Percentiles rank a stretch among this genome's conserved stretches.
phyloP scores from a whole-genome alignment of 1,139 yeast genomes.

The Sugiyamaella sp. region DNA sequence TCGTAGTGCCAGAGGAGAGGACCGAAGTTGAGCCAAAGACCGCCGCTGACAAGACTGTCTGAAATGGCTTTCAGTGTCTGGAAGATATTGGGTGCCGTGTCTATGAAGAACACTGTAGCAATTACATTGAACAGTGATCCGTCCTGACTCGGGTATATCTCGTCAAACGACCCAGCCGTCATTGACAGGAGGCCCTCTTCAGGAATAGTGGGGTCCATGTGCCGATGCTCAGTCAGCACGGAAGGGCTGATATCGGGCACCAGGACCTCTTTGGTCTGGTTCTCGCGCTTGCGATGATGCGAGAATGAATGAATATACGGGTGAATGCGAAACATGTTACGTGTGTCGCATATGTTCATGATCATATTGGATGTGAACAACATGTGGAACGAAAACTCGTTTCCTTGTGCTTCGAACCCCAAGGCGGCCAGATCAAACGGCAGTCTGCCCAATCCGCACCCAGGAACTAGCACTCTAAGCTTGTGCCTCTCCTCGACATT shows the following conservation, averaged over 20 bases:
- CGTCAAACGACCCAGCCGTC: slow-evolving; percentile 79
- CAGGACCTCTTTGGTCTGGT: slow-evolving; percentile 56
- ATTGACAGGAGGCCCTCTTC: slow-evolving; percentile 64
- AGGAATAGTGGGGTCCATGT: slow-evolving; percentile 48
- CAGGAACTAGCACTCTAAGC: slow-evolving; percentile 67
- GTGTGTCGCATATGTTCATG: slow-evolving; percentile 56
- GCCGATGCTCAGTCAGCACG: slow-evolving; percentile 33
- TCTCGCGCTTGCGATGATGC: slow-evolving; percentile 54
- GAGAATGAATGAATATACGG: slow-evolving; percentile 80
- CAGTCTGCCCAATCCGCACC: slow-evolving; percentile 80
- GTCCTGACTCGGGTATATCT: slow-evolving; percentile 57
- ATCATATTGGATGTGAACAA: slow-evolving; percentile 65
- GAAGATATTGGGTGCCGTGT: slow-evolving; percentile 73
- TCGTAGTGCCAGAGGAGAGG: slow-evolving; percentile 89
- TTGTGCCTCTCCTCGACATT: slow-evolving; percentile 34
- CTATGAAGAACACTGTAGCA: slow-evolving; percentile 76
- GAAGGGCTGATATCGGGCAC: slow-evolving; percentile 48
- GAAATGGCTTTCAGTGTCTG: slow-evolving; percentile 65
- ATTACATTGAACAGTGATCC: slow-evolving; percentile 51
- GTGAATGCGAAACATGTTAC: slow-evolving; percentile 59
- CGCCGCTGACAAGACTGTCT: slow-evolving; percentile 56
- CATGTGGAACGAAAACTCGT: slow-evolving; percentile 85
- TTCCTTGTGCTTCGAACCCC: slow-evolving; percentile 82
- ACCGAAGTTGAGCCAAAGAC: slow-evolving; percentile 82
- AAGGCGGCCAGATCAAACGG: slow-evolving; percentile 68